Base-by-base conservation (phyloP, 352 stramenopile species). In the Phytophthora kernoviae region DNA sequence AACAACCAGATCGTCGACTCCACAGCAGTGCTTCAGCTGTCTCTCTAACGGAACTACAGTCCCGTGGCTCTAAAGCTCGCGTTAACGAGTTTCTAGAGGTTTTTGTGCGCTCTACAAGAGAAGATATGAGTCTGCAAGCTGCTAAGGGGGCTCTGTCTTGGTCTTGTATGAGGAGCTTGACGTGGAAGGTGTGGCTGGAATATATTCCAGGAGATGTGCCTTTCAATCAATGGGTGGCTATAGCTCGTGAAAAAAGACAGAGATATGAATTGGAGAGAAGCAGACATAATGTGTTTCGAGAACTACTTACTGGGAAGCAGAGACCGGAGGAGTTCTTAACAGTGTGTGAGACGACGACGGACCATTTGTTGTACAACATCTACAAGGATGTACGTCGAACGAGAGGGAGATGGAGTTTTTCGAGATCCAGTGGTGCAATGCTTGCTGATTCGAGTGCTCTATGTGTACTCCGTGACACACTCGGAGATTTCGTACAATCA, bases 401-500 rank as follows among this genome's bases (percentile, higher is more conserved):
- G 9, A 68, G 80, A 4, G 79, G 81, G 48, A 80, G 0, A 86
- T 90, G 78, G 52, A 66, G 15, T 90, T 74, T 93, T 93, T 42
- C 75, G 75, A 1, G 43, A 82, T 5, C 39, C 65, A 1, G 30
- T 62, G 8, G 62, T 84, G 0, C 84, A 93, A 49, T 73, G 68
- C 34, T 54, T 86, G 52, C 65, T 93, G 41, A 78, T 91, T 24
- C 79, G 81, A 2, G 62, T 90, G 0, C 36, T 93, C 12, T 91
- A 89, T 54, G 84, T 84, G 15, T 93, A 91, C 64, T 88, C 84
- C 12, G 50, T 54, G 5, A 75, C 70, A 4, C 81, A 93, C 34
- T 70, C 79, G 5, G 75, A 85, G 41, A 72, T 93, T 18, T 90
- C 79, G 40, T 93, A 91, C 61, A 90, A 93, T 54, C 79, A 88